A percentile compares a stretch with the other conserved stretches of the same genome.
Conservation (phyloP, 805 yeast species). For the Candida stauntonica region DNA sequence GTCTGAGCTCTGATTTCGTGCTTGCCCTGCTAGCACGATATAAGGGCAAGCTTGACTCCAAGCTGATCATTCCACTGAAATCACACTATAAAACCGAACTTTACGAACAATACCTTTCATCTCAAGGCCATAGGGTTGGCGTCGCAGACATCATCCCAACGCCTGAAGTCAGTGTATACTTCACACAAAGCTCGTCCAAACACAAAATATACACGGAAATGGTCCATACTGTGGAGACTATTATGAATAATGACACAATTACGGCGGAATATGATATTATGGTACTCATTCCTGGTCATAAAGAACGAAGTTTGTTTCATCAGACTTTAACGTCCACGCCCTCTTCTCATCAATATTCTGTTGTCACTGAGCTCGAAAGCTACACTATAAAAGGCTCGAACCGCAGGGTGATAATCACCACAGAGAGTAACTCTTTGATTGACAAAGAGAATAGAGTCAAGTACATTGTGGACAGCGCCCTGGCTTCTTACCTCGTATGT, state of each 20-base stretch:
- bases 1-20: slow-evolving; percentile 9
- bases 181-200: too few relatives aligned
- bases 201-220: too few relatives aligned
- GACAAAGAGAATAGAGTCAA: slow-evolving; percentile 8
- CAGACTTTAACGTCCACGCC: too few relatives aligned
- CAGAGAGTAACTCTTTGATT: neutral
- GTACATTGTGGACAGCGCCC: slow-evolving; percentile 14
- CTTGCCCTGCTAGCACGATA: slow-evolving; percentile 4
- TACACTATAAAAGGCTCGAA: too few relatives aligned
- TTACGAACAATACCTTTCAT: slow-evolving; percentile 2
- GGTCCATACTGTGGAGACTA: too few relatives aligned
- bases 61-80: slow-evolving; percentile 8
- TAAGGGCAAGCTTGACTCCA: neutral
- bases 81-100: slow-evolving; percentile 1
- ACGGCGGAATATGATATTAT: too few relatives aligned
- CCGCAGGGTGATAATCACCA: too few relatives aligned
- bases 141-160: slow-evolving; percentile 1
- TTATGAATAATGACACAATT: too few relatives aligned
- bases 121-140: neutral
- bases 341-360: too few relatives aligned
- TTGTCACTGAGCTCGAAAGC: too few relatives aligned
- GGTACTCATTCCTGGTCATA: too few relatives aligned
- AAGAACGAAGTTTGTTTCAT: too few relatives aligned
- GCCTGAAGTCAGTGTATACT: slow-evolving; percentile 4
- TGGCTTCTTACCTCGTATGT: neutral